Base-by-base conservation (phyloP, 2,329 filamentous ascomycete genomes). In the Fusarium agapanthi region DNA sequence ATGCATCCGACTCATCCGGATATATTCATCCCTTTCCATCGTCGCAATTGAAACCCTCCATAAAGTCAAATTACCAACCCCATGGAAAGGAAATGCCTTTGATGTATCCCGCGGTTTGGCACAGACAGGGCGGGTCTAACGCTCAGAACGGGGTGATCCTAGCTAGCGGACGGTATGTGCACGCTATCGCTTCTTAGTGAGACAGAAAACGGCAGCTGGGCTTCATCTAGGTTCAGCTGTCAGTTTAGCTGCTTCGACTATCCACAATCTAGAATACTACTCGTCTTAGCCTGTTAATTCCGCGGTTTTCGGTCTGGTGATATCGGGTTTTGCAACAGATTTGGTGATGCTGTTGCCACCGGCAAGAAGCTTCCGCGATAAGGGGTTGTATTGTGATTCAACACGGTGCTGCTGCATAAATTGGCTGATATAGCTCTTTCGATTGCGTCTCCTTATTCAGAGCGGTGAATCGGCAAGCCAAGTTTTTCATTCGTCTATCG, bases 211-310 rank as follows among this genome's bases (percentile, higher is more conserved):
- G 55, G 55, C 41, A 58, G 55, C 32, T 57, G 41, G 32, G 41
- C 55, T 57, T 50, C n/a, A 35, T 48, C 40, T 48, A 57, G 32
- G 54, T 50, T 57, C 55, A 50, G 41, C 41, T 50, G 55, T 54
- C 41, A 35, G 18, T 13, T 32, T 32, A 26, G 37, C 16, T 55
- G 16, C 53, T 30, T 47, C 13, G 8, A 28, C 40, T 35, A 48
- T 48, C 54, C 55, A 24, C 32, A 58, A 58, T 58, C 14, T 41
- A 58, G 55, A 47, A 28, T 28, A 28, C 40, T 48, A 20, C 24
- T 57, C 11, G 12, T 28, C 20, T 37, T 58, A 50, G 54, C 15
- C n/a, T 57, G 20, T 28, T 28, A 37, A 50, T 50, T 58, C 32
- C 14, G 41, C 6, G 41, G 28, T 35, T 45, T 26, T 26, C 4